phyloP scores from a whole-genome alignment of 2,329 filamentous ascomycete species.

The Colletotrichum australisinense region DNA sequence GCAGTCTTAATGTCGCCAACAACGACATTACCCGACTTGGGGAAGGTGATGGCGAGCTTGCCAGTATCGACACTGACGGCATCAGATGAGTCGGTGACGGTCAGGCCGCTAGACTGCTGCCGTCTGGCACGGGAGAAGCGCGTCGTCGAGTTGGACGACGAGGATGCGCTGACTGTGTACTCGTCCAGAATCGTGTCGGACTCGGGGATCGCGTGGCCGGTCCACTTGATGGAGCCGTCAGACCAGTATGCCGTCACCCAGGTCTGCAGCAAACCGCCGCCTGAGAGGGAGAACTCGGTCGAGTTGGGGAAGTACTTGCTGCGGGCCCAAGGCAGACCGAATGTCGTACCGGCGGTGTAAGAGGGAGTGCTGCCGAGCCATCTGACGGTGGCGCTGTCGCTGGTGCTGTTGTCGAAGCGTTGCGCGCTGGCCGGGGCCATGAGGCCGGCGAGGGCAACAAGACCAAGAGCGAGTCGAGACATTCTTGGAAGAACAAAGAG shows the following conservation, averaged over 20 bases:
- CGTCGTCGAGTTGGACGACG: slow-evolving; percentile 39
- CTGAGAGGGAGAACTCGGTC: slow-evolving; percentile 49
- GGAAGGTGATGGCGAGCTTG: slow-evolving; percentile 54
- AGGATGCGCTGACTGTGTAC: slow-evolving; percentile 49
- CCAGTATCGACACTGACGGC: slow-evolving; percentile 56
- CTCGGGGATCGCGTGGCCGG: slow-evolving; percentile 64
- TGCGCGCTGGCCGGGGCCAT: slow-evolving; percentile 27
- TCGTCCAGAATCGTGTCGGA: slow-evolving; percentile 51
- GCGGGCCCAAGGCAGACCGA: slow-evolving; percentile 56
- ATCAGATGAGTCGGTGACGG: slow-evolving; percentile 38
- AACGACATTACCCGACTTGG: slow-evolving; percentile 53
- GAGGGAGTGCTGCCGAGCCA: slow-evolving; percentile 55
- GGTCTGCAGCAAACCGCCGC: slow-evolving; percentile 52
- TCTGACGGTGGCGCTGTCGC: slow-evolving; percentile 40
- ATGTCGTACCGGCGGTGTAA: slow-evolving; percentile 51
- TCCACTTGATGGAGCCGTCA: slow-evolving; percentile 72
- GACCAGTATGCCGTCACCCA: slow-evolving; percentile 71
- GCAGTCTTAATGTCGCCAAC: slow-evolving; percentile 53
- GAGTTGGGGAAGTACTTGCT: slow-evolving; percentile 50
- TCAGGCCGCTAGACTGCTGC: slow-evolving; percentile 42
- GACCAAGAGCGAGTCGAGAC: slow-evolving; percentile 27
- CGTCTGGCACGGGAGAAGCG: slow-evolving; percentile 24
- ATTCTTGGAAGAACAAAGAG: slow-evolving; percentile 17
- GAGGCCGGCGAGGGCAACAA: slow-evolving; percentile 31
- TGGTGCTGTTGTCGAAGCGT: slow-evolving; percentile 21